Percentiles rank a stretch among this genome's conserved stretches.
Evolutionary conservation across 345 rosid species (phyloP).

Genomic region (Melaleuca quinquenervia): DNA sequence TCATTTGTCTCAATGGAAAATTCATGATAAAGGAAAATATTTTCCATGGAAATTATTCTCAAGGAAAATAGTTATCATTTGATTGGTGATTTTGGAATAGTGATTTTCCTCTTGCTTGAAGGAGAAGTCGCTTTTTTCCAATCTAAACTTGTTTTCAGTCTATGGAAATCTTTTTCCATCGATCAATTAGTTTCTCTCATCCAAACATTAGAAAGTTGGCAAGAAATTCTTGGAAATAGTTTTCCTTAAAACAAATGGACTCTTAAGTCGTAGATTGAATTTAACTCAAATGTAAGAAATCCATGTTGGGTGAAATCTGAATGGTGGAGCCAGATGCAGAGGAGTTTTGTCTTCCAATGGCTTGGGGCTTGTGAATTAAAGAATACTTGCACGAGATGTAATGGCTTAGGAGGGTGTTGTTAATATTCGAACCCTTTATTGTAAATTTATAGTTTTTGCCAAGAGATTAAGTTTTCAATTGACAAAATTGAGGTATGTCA

Average conservation of each 20-base stretch:
- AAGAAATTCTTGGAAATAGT: background rate
- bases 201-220: background rate
- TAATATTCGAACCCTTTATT: background rate
- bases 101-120: background rate
- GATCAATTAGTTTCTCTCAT: background rate
- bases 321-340: background rate
- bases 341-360: background rate
- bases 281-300: background rate
- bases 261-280: background rate
- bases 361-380: background rate
- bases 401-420: background rate
- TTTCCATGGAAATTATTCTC: background rate
- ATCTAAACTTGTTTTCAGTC: background rate
- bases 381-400: background rate
- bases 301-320: background rate
- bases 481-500: background rate
- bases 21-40: background rate
- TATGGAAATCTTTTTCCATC: background rate
- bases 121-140: background rate
- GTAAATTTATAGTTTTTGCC: background rate
- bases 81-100: background rate
- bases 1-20: background rate
- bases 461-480: background rate
- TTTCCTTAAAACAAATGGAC: background rate
- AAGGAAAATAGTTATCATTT: background rate